phyloP scores from a whole-genome alignment of 2,329 filamentous ascomycete genomes.

The Fonsecaea nubica region DNA sequence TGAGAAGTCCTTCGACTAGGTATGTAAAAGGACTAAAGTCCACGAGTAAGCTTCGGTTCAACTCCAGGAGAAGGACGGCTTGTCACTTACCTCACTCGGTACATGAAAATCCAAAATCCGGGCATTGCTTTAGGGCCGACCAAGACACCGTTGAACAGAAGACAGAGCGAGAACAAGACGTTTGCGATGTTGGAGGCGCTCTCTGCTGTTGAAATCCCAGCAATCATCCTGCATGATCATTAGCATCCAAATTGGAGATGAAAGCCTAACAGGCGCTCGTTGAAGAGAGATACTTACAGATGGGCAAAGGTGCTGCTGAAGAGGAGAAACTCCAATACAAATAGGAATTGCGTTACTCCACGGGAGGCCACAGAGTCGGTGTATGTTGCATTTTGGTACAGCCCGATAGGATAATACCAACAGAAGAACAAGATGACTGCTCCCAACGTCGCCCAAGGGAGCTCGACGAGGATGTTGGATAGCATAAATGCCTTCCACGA shows the following conservation, averaged over 20 bases:
- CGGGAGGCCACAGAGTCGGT: slow-evolving; percentile 73
- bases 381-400: slow-evolving; percentile 59
- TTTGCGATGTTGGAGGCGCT: slow-evolving; percentile 69
- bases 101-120: slow-evolving; percentile 80
- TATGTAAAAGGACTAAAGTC: slow-evolving; percentile 74
- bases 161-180: slow-evolving; percentile 63
- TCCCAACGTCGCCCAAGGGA: slow-evolving; percentile 69
- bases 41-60: not conserved
- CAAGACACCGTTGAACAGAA: slow-evolving; percentile 62
- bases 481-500: slow-evolving; percentile 77
- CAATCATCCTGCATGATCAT: slow-evolving; percentile 60
- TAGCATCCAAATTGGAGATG: not conserved
- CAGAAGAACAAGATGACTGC: slow-evolving; percentile 68
- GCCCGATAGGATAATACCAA: slow-evolving; percentile 71
- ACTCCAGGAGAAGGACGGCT: not conserved
- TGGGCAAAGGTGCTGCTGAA: slow-evolving; percentile 75
- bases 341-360: slow-evolving; percentile 70
- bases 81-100: slow-evolving; percentile 48
- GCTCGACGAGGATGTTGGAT: slow-evolving; percentile 73
- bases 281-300: slow-evolving; percentile 51
- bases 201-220: slow-evolving; percentile 74
- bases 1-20: slow-evolving; percentile 74
- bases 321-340: slow-evolving; percentile 70
- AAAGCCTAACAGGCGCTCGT: not conserved
- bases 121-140: slow-evolving; percentile 60